Conservation (phyloP, 106 monocot species). For the Dioscorea dumetorum region DNA sequence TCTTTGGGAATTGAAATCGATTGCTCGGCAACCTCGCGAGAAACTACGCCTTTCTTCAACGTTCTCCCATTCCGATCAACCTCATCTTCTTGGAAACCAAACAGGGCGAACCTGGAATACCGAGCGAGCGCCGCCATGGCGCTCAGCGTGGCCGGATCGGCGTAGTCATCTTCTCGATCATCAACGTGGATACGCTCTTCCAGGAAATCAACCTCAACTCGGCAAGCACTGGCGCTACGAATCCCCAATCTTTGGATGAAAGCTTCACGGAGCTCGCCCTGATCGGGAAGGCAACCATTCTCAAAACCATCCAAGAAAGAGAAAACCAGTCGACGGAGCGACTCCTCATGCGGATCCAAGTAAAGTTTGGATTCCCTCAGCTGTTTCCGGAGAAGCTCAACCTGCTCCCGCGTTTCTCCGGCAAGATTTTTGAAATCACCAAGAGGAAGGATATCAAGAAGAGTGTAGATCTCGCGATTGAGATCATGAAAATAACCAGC, state of each 20-base stretch:
- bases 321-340: slow-evolving; percentile 30
- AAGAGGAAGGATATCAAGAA: neutral
- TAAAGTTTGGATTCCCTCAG: slow-evolving; percentile 22
- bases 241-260: slow-evolving; percentile 40
- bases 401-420: slow-evolving; percentile 24
- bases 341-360: slow-evolving; percentile 41
- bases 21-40: neutral
- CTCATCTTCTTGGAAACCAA: neutral
- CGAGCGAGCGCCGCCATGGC: neutral
- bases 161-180: neutral
- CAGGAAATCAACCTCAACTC: slow-evolving; percentile 60
- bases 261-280: slow-evolving; percentile 17
- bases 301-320: slow-evolving; percentile 49
- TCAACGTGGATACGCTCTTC: slow-evolving; percentile 6
- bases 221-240: slow-evolving; percentile 20
- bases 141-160: neutral
- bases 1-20: slow-evolving; percentile 36
- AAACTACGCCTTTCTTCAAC: neutral
- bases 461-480: neutral
- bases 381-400: slow-evolving; percentile 46
- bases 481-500: neutral
- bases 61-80: neutral
- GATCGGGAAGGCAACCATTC: slow-evolving; percentile 26
- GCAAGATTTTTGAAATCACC: neutral
- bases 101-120: neutral